Conservation (phyloP, 1,284 basidiomycete species). For the Cryptococcus wingfieldii region DNA sequence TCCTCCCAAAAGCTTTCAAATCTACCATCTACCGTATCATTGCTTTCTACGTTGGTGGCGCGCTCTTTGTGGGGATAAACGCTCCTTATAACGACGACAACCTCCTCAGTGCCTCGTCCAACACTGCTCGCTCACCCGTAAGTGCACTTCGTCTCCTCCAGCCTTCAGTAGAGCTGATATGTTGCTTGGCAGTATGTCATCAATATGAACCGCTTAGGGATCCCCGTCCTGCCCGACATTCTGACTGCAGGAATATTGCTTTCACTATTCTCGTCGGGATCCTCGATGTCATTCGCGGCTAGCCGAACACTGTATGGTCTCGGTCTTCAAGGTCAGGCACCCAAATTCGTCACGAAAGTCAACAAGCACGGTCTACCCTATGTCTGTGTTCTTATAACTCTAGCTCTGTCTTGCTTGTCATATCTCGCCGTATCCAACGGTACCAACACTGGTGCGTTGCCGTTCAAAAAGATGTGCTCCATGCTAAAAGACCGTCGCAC, state of each 20-base stretch:
- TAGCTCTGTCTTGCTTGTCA: conserved; percentile 39
- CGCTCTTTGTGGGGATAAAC: conserved; percentile 32
- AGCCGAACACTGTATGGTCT: conserved; percentile 49
- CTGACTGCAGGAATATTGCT: conserved; percentile 39
- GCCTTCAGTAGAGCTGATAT: background rate
- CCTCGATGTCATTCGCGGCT: conserved; percentile 5
- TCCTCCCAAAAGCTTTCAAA: conserved; percentile 41
- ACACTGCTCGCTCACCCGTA: conserved; percentile 19
- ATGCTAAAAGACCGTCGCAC: no score
- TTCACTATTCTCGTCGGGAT: conserved; percentile 17
- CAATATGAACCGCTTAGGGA: conserved; percentile 42
- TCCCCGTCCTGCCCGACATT: conserved; percentile 37
- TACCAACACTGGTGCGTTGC: conserved; percentile 10
- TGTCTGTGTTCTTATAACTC: conserved; percentile 29
- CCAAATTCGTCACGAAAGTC: conserved; percentile 50
- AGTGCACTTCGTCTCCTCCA: conserved; percentile 28
- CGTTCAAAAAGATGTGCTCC: no score
- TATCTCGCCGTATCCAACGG: conserved; percentile 37
- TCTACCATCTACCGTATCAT: conserved; percentile 37
- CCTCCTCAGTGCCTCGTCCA: conserved; percentile 24
- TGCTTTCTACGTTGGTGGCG: conserved; percentile 35
- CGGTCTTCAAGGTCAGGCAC: conserved; percentile 52
- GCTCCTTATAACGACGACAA: conserved; percentile 14
- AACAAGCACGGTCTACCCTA: conserved; percentile 51
- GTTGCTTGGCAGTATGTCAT: background rate